phyloP scores from a whole-genome alignment of 306 rosid species.

The Inga oerstediana region DNA sequence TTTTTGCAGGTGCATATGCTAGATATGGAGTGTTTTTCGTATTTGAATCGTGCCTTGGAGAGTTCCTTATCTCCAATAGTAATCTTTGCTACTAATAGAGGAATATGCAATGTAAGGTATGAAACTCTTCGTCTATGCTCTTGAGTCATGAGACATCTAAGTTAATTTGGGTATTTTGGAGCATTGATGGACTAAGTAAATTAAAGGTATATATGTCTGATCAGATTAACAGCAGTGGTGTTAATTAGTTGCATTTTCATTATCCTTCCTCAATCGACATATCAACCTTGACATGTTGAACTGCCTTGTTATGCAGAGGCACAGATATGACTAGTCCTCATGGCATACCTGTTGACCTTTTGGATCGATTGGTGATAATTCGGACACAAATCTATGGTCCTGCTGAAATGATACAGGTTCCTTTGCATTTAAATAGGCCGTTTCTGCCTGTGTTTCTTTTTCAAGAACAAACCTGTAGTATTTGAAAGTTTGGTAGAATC shows the following conservation, averaged over 20 bases:
- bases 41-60: conserved; percentile 94
- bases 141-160: no score
- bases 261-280: conserved; percentile 26
- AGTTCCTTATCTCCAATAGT: conserved; percentile 95
- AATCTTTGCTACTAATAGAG: conserved; percentile 97
- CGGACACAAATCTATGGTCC: conserved; percentile 83
- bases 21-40: conserved; percentile 97
- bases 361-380: conserved; percentile 89
- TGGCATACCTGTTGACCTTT: conserved; percentile 93
- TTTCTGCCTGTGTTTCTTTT: not conserved
- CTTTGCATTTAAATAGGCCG: not conserved
- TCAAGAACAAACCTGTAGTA: not conserved
- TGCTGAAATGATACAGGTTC: conserved; percentile 95
- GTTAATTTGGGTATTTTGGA: not conserved
- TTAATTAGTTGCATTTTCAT: conserved; percentile 20
- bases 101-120: conserved; percentile 94
- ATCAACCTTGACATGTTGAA: conserved; percentile 28
- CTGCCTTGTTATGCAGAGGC: conserved; percentile 56
- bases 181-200: not conserved
- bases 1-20: conserved; percentile 84
- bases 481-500: not conserved
- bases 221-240: conserved; percentile 14
- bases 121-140: conserved; percentile 23
- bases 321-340: conserved; percentile 98
- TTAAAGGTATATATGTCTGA: no score